phyloP scores from a whole-genome alignment of 1,284 basidiomycete genomes.

The Apiotrichum gracile region DNA sequence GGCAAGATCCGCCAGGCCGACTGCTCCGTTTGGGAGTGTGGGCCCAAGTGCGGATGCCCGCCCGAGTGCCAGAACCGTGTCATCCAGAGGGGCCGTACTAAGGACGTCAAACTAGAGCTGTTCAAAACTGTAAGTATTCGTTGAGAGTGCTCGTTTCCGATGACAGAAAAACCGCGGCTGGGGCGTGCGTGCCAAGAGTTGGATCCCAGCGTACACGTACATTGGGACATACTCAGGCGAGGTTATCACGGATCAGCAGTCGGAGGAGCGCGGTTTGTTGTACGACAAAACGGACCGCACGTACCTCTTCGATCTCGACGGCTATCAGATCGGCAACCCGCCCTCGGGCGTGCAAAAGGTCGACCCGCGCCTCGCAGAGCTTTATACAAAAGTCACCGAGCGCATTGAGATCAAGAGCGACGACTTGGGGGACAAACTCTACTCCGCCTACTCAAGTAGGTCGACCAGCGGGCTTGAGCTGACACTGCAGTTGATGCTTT shows the following conservation, averaged over 20 bases:
- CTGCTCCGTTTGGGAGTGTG: slow-evolving; percentile 80
- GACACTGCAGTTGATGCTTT: slow-evolving; percentile 66
- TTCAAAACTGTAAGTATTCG: slow-evolving; percentile 49
- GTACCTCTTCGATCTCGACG: slow-evolving; percentile 79
- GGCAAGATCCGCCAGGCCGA: slow-evolving; percentile 49
- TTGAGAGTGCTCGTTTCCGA: not conserved
- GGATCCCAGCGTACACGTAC: slow-evolving; percentile 64
- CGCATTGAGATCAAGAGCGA: slow-evolving; percentile 14
- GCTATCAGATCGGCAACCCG: slow-evolving; percentile 56
- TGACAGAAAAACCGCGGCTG: slow-evolving; percentile 59
- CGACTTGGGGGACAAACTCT: slow-evolving; percentile 33
- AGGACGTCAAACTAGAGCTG: slow-evolving; percentile 59
- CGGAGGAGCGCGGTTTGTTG: slow-evolving; percentile 58
- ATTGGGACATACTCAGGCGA: slow-evolving; percentile 83
- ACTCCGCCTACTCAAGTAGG: slow-evolving; percentile 41
- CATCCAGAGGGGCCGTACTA: slow-evolving; percentile 69
- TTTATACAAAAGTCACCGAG: slow-evolving; percentile 24
- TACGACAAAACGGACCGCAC: slow-evolving; percentile 74
- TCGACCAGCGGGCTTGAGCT: not conserved
- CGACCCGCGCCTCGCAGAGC: slow-evolving; percentile 30
- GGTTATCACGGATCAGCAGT: slow-evolving; percentile 61
- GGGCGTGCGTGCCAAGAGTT: slow-evolving; percentile 60
- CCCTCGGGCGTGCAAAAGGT: slow-evolving; percentile 35
- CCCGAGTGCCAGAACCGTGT: slow-evolving; percentile 77
- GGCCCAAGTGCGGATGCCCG: slow-evolving; percentile 70